These are phyloP conservation scores for Neofusicoccum parvum DNA, from an alignment of 2,329 filamentous ascomycete species.

Conservation along the genomic window DNA sequence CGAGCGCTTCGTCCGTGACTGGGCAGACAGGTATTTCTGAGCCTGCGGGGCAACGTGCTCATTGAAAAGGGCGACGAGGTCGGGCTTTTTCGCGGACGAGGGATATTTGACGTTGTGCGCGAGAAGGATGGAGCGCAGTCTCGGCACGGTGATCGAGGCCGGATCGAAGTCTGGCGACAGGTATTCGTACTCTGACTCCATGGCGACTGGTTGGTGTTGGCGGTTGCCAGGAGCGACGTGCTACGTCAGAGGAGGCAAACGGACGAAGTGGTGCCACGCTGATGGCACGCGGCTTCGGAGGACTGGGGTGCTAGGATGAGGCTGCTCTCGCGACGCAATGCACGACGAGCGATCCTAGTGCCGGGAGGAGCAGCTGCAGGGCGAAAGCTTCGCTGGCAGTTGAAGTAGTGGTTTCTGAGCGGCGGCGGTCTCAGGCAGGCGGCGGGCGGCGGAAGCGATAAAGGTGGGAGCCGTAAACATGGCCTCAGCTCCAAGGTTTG, in stretches of 20 bases:
- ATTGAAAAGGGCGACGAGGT: conserved; percentile 83
- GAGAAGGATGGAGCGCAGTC: conserved; percentile 87
- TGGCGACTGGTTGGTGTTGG: conserved; percentile 36
- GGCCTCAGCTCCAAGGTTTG: conserved; percentile 17
- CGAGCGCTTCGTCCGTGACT: conserved; percentile 79
- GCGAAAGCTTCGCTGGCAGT: background rate
- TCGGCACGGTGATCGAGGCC: conserved; percentile 78
- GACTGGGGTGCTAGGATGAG: background rate
- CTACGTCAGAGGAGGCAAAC: conserved; percentile 18
- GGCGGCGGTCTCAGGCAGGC: conserved; percentile 7
- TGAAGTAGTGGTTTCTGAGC: background rate
- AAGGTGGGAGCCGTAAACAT: conserved; percentile 12
- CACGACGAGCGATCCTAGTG: background rate
- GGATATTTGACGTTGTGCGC: conserved; percentile 85
- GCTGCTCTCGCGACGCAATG: background rate
- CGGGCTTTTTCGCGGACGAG: conserved; percentile 85
- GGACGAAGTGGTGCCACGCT: background rate
- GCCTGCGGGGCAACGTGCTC: conserved; percentile 77
- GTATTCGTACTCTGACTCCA: conserved; percentile 59
- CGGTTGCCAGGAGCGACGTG: conserved; percentile 15
- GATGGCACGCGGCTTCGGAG: background rate
- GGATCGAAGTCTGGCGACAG: conserved; percentile 87
- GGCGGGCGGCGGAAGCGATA: background rate
- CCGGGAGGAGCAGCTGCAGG: background rate
- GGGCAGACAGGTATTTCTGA: conserved; percentile 71